Conservation (phyloP, 768 basidiomycete genomes). For the Nidula microcarpa region DNA sequence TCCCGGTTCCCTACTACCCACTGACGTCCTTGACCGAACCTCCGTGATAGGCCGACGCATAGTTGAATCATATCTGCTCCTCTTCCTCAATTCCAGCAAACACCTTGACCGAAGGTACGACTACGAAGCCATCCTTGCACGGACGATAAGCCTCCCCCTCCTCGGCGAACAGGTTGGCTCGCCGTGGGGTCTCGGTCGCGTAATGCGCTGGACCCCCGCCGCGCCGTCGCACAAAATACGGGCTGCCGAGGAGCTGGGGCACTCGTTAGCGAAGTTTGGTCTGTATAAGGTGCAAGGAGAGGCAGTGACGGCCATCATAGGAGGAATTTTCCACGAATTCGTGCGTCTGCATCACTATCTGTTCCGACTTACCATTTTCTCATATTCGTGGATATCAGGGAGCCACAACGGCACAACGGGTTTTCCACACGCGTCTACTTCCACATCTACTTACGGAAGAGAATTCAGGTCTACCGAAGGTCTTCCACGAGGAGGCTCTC, state of each 20-base stretch:
- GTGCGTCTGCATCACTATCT: constrained; percentile 35
- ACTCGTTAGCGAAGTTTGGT: constrained; percentile 52
- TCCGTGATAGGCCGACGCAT: constrained; percentile 63
- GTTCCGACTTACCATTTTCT: constrained; percentile 2
- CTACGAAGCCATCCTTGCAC: constrained; percentile 52
- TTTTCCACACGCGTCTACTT: constrained; percentile 48
- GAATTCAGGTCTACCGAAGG: constrained; percentile 32
- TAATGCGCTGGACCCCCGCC: constrained; percentile 75
- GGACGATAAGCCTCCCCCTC: constrained; percentile 63
- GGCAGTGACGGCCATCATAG: constrained; percentile 71
- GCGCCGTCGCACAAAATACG: constrained; percentile 32
- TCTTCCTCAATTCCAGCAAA: constrained; percentile 62
- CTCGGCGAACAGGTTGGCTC: constrained; percentile 74
- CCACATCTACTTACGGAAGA: constrained; percentile 33
- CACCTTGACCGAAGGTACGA: constrained; percentile 46
- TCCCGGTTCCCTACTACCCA: constrained; percentile 1
- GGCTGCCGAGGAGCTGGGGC: constrained; percentile 20
- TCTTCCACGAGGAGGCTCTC: constrained; percentile 46
- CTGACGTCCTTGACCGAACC: background rate
- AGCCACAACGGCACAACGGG: constrained; percentile 41
- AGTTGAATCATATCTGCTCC: constrained; percentile 68
- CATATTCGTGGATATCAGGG: constrained; percentile 27
- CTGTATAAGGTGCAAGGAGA: constrained; percentile 78
- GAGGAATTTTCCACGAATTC: constrained; percentile 77
- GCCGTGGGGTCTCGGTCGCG: constrained; percentile 69